These are phyloP conservation scores for Ziziphus jujuba DNA, from an alignment of 306 rosid species.

Conservation along the genomic window DNA sequence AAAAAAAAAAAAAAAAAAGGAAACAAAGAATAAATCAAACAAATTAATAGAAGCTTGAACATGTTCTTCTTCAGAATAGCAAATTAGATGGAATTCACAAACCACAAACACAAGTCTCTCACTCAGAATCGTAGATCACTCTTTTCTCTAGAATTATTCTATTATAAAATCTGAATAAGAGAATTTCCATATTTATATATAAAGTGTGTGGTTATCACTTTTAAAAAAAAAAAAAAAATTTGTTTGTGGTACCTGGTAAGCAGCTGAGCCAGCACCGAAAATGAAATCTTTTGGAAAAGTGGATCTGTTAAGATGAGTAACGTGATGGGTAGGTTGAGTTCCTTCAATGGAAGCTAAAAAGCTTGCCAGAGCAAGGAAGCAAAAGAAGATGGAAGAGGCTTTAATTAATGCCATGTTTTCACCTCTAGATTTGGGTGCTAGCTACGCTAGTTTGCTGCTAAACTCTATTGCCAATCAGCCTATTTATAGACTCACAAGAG, in stretches of 20 bases:
- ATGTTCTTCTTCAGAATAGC: not conserved
- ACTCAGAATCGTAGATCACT: too few species aligned
- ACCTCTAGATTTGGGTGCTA: too few species aligned
- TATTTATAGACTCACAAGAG: not conserved
- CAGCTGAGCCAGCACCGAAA: constrained; percentile 18
- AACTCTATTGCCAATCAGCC: not conserved
- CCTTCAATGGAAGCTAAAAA: not conserved
- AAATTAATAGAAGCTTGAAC: not conserved
- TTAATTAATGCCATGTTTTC: not conserved
- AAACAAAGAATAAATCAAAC: too few species aligned
- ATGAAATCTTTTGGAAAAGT: not conserved
- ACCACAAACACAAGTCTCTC: too few species aligned
- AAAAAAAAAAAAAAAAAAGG: too few species aligned
- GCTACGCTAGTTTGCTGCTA: not conserved
- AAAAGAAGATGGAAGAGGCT: not conserved
- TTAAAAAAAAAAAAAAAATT: too few species aligned
- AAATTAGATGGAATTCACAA: not conserved
- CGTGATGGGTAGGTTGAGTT: not conserved
- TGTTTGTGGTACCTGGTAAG: constrained; percentile 15
- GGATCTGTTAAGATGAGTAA: not conserved
- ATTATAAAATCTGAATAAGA: not conserved
- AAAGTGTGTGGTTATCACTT: too few species aligned
- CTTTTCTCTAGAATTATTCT: too few species aligned
- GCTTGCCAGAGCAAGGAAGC: not conserved
- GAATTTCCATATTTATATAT: too few species aligned